phyloP scores from a whole-genome alignment of 208 protist species.

The Leishmania gerbilli region DNA sequence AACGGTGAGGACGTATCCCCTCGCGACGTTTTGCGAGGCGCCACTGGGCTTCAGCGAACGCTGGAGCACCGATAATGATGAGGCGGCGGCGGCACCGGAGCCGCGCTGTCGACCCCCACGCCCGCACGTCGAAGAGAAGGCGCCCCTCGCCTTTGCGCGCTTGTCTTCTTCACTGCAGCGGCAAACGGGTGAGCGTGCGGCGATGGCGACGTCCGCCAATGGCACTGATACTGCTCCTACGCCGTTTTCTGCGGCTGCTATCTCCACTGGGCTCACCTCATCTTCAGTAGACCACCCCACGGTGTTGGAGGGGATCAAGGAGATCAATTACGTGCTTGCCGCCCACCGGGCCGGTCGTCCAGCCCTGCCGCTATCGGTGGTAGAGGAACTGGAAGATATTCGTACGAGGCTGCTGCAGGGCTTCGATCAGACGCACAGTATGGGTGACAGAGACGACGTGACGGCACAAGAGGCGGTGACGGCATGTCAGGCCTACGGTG shows the following conservation, averaged over 20 bases:
- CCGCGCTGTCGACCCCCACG: constrained; percentile 15
- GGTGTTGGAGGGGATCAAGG: constrained; percentile 31
- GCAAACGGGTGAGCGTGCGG: neutral
- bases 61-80: neutral
- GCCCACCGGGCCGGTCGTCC: constrained; percentile 26
- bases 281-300: constrained; percentile 14
- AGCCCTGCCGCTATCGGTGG: constrained; percentile 23
- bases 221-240: neutral
- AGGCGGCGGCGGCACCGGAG: neutral
- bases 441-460: neutral
- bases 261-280: neutral
- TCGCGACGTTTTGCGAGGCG: neutral
- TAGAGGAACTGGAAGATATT: constrained; percentile 57
- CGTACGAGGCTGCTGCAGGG: constrained; percentile 17
- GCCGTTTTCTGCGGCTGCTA: neutral
- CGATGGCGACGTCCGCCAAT: neutral
- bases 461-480: neutral
- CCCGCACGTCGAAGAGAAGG: neutral
- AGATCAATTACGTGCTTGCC: constrained; percentile 48
- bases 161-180: neutral
- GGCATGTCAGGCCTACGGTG: neutral
- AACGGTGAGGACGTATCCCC: neutral
- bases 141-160: neutral
- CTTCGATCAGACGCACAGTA: constrained; percentile 6
- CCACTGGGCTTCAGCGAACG: neutral